Conservation (phyloP, 2,329 filamentous ascomycete genomes). For the Diaporthe ampelina region DNA sequence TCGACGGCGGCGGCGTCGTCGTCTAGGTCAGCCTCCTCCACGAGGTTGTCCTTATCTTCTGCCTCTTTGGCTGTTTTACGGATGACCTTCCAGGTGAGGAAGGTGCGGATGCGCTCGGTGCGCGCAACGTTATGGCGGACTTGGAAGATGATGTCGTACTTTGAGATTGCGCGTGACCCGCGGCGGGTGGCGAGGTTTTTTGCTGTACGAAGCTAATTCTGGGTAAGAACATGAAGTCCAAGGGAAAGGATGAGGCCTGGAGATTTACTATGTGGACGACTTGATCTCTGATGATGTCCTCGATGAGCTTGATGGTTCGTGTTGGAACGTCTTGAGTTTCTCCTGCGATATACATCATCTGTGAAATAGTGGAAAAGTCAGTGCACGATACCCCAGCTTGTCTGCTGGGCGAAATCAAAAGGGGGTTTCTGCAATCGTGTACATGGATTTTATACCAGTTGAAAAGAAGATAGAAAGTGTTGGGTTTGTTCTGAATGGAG, state of each 20-base stretch:
- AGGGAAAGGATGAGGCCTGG: too few relatives aligned
- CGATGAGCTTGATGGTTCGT: slow-evolving; percentile 95
- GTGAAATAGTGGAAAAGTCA: slow-evolving; percentile 75
- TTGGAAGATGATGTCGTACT: slow-evolving; percentile 93
- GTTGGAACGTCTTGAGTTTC: slow-evolving; percentile 92
- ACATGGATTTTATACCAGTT: too few relatives aligned
- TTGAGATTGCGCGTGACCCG: slow-evolving; percentile 91
- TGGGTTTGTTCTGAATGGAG: too few relatives aligned
- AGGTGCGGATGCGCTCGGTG: slow-evolving; percentile 93
- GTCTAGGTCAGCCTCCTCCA: slow-evolving; percentile 79
- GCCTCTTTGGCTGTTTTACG: slow-evolving; percentile 98
- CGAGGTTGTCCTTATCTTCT: slow-evolving; percentile 85
- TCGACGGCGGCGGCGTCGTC: slow-evolving; percentile 68
- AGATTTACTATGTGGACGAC: slow-evolving; percentile 87
- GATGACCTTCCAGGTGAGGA: slow-evolving; percentile 98
- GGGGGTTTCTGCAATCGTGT: not conserved
- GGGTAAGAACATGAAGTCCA: not conserved
- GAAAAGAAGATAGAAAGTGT: too few relatives aligned
- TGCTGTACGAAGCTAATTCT: not conserved
- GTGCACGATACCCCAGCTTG: not conserved
- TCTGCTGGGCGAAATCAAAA: too few relatives aligned
- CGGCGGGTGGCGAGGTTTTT: slow-evolving; percentile 85
- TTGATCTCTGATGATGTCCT: slow-evolving; percentile 96
- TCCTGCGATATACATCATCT: slow-evolving; percentile 99
- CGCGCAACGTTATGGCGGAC: slow-evolving; percentile 98